These are phyloP conservation scores for Nemania sp. DNA, from an alignment of 2,329 filamentous ascomycete species.

Conservation along the genomic window DNA sequence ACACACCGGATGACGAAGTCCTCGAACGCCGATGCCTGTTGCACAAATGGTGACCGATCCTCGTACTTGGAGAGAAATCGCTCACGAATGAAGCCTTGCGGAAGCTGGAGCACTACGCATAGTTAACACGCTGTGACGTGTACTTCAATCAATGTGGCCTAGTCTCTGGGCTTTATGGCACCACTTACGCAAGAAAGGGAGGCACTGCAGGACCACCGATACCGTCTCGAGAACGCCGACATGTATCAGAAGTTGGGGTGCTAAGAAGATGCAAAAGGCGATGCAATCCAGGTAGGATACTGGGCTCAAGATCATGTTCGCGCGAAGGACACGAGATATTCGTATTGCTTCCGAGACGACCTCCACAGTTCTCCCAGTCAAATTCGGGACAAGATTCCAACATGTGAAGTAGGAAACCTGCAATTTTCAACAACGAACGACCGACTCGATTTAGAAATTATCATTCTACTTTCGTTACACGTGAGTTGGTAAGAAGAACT, in stretches of 20 bases:
- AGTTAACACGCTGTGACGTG: slow-evolving; percentile 9
- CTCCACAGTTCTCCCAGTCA: neutral
- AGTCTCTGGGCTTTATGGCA: neutral
- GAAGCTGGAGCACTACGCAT: slow-evolving; percentile 59
- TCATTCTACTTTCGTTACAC: neutral
- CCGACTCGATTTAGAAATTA: neutral
- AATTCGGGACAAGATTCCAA: neutral
- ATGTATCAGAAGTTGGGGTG: slow-evolving; percentile 71
- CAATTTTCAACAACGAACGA: neutral
- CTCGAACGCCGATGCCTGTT: slow-evolving; percentile 72
- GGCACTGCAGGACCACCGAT: slow-evolving; percentile 60
- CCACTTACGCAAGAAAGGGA: slow-evolving; percentile 71
- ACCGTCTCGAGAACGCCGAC: slow-evolving; percentile 66
- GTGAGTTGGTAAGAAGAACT: neutral
- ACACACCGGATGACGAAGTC: slow-evolving; percentile 78
- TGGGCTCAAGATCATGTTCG: slow-evolving; percentile 70
- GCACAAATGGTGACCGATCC: slow-evolving; percentile 65
- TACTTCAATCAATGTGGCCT: neutral
- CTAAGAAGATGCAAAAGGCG: slow-evolving; percentile 71
- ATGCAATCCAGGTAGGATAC: slow-evolving; percentile 78
- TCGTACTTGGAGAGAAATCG: slow-evolving; percentile 53
- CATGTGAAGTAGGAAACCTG: neutral
- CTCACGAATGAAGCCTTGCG: slow-evolving; percentile 61
- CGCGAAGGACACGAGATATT: neutral
- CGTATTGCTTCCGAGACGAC: neutral